These are phyloP conservation scores for Porodaedalea pini DNA, from an alignment of 1,284 basidiomycete genomes.

Conservation along the genomic window DNA sequence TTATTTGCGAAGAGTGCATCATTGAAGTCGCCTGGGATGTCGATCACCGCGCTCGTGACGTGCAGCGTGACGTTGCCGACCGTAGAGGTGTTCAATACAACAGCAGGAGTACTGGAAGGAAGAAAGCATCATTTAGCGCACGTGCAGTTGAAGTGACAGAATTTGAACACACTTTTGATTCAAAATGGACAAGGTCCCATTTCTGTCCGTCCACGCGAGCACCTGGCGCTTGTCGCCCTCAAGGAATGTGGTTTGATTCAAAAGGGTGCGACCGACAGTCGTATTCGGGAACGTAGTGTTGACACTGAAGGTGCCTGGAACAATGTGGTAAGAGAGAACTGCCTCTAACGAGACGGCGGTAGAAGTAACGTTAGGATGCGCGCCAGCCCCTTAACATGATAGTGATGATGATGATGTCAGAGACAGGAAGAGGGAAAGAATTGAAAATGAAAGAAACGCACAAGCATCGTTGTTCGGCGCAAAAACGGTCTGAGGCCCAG, in stretches of 20 bases:
- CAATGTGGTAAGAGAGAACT: slow-evolving; percentile 60
- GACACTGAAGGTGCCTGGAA: slow-evolving; percentile 48
- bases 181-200: slow-evolving; percentile 47
- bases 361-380: slow-evolving; percentile 33
- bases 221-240: slow-evolving; percentile 60
- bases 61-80: slow-evolving; percentile 51
- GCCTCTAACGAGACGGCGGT: slow-evolving; percentile 40
- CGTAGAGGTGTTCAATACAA: slow-evolving; percentile 41
- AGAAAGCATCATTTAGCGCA: not conserved
- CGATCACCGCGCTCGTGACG: slow-evolving; percentile 49
- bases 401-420: slow-evolving; percentile 2
- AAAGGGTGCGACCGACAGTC: slow-evolving; percentile 62
- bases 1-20: slow-evolving; percentile 40
- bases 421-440: not conserved
- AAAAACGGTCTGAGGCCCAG: slow-evolving; percentile 41
- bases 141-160: slow-evolving; percentile 12
- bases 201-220: slow-evolving; percentile 52
- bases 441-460: slow-evolving; percentile 26
- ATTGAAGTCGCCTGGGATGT: slow-evolving; percentile 49
- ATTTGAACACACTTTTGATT: slow-evolving; percentile 45
- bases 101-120: slow-evolving; percentile 35
- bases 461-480: slow-evolving; percentile 48
- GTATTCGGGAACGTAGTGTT: slow-evolving; percentile 46
- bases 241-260: slow-evolving; percentile 47
- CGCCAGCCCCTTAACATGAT: slow-evolving; percentile 31